Base-by-base conservation (phyloP, 768 basidiomycete genomes). In the Obba rivulosa region DNA sequence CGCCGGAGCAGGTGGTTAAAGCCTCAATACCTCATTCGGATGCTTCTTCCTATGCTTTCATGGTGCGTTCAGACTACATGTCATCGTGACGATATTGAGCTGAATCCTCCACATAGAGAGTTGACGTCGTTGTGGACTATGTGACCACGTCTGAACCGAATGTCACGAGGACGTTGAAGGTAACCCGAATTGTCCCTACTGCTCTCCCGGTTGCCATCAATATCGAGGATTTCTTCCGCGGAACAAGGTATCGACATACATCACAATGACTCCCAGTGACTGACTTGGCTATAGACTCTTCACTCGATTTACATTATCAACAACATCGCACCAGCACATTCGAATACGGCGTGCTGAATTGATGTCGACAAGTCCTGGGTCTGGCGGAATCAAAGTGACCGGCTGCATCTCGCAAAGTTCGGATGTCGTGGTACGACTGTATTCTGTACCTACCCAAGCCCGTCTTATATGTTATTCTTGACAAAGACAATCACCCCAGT, bases 171-270 rank as follows among this genome's bases (percentile, higher is more conserved):
- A 76, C 65, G 4, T 63, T 90, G 22, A 71, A 69, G 34, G 70
- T 79, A 24, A 73, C 77, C 11, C 75, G 78, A 49, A 65, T 74
- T 2, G 71, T 94, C 3, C 72, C 77, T 13, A 81, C 85, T 7
- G 76, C 85, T 0, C 72, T 97, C 3, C 94, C 95, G 0, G 73
- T 99, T 38, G 80, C 87, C 2, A 88, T 97, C 49, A 96, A 94
- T 49, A 95, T 98, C 0, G 89, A 97, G 66, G 96, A 99, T 63
- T 94, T 92, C 66, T 97, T 98, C 73, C 81, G 95, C 18, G 85
- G 86, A 22, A 73, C 80, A 48, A 83, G 81, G 95, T 92, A 34
- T 38, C 74, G 39, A 5, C 11, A 25, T 46, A 35, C 8, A 28
- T 20, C 28, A 34, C n/a, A 11, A 5, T 22, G 16, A 8, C 17